Base-by-base conservation (phyloP, 495 filamentous ascomycete genomes). In the Aspergillus baeticus region DNA sequence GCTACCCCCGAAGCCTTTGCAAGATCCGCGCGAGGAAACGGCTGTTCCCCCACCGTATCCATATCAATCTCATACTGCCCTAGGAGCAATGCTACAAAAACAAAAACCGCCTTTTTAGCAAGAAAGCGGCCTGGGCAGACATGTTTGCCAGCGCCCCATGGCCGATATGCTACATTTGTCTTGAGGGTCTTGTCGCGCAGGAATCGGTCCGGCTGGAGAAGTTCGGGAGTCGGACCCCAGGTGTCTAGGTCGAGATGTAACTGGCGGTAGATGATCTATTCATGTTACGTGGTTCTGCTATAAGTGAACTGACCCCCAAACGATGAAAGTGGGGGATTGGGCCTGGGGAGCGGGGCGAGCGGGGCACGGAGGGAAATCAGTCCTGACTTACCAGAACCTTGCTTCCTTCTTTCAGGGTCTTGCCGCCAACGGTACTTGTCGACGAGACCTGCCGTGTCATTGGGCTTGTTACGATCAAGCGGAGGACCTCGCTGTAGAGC, bases 51-150 rank as follows among this genome's bases (percentile, higher is more conserved):
- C 11, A 14, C 36, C 11, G 13, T 38, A n/a, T 29, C 45, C 20
- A 33, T 13, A 10, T 26, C 45, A 33, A 48, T 33, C 11, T 47
- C 17, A 57, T 34, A 51, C 22, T 38, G 48, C 15, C 48, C 34
- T 10, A 51, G 48, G 45, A 67, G 31, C 11, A 70, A 44, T 6
- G 74, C 74, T 5, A 77, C 59, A 22, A 69, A 68, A 6, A 60
- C 52, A 56, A 73, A 53, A 31, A 76, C 63, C 53, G 72, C 69
- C 42, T 69, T 60, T 58, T 69, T 71, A 5, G 76, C 75, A 15
- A 78, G 47, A 52, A 70, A 71, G 6, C 76, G 63, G 1, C 77
- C 77, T 1, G 76, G 72, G 45, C 77, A 80, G 35, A 51, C 17
- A 37, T 36, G 29, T 15, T 38, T 51, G 13, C 15, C 75, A 6